Evolutionary conservation across 1,284 basidiomycete genomes (phyloP), one percentile per base, ranked within the genome.

Genomic region (Ceratobasidium sp.): DNA sequence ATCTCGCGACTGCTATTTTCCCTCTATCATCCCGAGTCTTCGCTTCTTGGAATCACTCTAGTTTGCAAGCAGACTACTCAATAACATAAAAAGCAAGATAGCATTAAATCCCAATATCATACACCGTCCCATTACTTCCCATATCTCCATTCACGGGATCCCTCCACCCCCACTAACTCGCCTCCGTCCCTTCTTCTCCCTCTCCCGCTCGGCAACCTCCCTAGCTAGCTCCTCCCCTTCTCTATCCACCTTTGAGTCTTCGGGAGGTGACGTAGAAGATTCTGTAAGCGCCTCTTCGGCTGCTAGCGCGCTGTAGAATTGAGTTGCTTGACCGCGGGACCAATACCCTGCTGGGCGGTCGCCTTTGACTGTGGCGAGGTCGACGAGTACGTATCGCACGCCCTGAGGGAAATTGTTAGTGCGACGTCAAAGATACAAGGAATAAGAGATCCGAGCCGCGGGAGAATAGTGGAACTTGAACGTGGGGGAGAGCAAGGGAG

Each of bases 331-430:
- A 0, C 86, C 86, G 69, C 88, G 82, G 2, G 84, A 84, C 84
- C 88, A 92, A 79, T 91, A 91, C 73, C 85, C 78, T 1, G 89
- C 87, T 3, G 82, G 81, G 52, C 82, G 80, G 67, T 85, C 81
- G 1, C 86, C 85, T 23, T 82, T 82, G 1, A 87, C 89, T 2
- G 87, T 85, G 1, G 82, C 83, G 72, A 85, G 84, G 21, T 86
- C 85, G 70, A 92, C 83, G 62, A 92, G 84, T 16, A 91, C 87
- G 78, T 90, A 86, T 58, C 86, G 83, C 38, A 89, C 85, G 59
- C 84, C 83, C 89, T 91, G 75, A 7, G 38, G 6, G 21, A 28
- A 18, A 11, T 52, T 13, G 23, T 6, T 28, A 32, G 61, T 18
- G n/a, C n/a, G 67, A 55, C 16, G 54, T 78, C 30, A 76, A 73